Percentiles rank a stretch among this genome's conserved stretches.
Evolutionary conservation across 2,329 filamentous ascomycete genomes (phyloP).

Genomic region (Clonostachys byssicola): DNA sequence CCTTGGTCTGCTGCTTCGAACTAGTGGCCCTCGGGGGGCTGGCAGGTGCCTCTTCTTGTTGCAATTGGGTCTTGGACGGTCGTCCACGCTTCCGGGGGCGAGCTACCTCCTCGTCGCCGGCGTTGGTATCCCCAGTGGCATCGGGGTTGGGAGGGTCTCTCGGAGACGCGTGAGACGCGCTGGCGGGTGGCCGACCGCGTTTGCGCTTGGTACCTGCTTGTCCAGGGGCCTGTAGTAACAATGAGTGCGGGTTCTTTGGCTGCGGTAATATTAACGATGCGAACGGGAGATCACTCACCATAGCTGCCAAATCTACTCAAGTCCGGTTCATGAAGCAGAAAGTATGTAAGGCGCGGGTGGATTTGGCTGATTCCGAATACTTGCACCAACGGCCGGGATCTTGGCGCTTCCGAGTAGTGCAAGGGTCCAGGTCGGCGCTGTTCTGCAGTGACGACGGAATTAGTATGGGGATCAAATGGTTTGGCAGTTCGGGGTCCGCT

Average conservation of each 20-base stretch:
- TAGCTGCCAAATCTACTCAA: too few relatives aligned
- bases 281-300: not conserved
- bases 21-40: too few relatives aligned
- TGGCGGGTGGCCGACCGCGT: conserved; percentile 31
- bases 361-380: too few relatives aligned
- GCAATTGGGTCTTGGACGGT: conserved; percentile 1
- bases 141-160: not conserved
- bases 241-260: not conserved
- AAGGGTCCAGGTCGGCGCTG: too few relatives aligned
- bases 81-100: conserved; percentile 9
- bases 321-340: too few relatives aligned
- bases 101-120: conserved; percentile 14
- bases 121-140: conserved; percentile 12
- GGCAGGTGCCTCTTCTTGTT: not conserved
- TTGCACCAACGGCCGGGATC: too few relatives aligned
- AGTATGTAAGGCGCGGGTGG: too few relatives aligned
- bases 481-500: too few relatives aligned
- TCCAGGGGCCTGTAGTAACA: not conserved
- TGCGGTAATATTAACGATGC: not conserved
- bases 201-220: conserved; percentile 31
- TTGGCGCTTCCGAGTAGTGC: too few relatives aligned
- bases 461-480: too few relatives aligned
- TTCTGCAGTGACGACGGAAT: too few relatives aligned
- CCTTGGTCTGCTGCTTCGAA: too few relatives aligned
- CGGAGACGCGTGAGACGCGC: conserved; percentile 28